A percentile compares a stretch with the other conserved stretches of the same genome.
These are phyloP conservation scores for Boeremia lycopersici DNA, from an alignment of 2,329 filamentous ascomycete genomes.

Conservation along the genomic window DNA sequence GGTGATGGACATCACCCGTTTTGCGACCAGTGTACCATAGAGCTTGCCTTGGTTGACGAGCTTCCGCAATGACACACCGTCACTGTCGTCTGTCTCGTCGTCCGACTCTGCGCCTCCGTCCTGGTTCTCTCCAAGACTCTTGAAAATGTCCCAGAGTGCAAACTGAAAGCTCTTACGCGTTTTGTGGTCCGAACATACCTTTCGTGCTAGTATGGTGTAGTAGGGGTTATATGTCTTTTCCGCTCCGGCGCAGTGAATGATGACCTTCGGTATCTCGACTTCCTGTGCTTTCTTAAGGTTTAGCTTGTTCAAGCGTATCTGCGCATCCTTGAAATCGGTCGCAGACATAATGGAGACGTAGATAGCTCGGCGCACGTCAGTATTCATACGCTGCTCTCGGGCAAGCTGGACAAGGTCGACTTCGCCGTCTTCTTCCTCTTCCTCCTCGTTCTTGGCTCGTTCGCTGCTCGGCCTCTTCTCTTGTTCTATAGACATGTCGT, in stretches of 20 bases:
- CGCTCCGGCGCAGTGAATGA: constrained; percentile 84
- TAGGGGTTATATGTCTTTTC: constrained; percentile 90
- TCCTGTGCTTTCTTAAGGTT: constrained; percentile 85
- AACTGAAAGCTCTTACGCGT: constrained; percentile 87
- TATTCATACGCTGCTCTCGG: constrained; percentile 82
- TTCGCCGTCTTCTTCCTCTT: constrained; percentile 41
- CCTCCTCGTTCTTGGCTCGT: constrained; percentile 12
- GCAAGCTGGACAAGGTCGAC: constrained; percentile 77
- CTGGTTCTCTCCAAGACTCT: constrained; percentile 79
- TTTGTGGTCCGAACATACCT: constrained; percentile 75
- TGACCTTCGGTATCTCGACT: constrained; percentile 82
- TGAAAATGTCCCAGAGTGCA: constrained; percentile 83
- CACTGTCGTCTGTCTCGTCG: constrained; percentile 59
- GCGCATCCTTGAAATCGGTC: constrained; percentile 81
- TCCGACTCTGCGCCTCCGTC: constrained; percentile 65
- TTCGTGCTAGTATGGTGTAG: constrained; percentile 83
- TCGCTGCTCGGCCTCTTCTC: constrained; percentile 33
- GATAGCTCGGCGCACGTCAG: constrained; percentile 84
- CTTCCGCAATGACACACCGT: constrained; percentile 59
- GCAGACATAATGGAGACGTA: constrained; percentile 91
- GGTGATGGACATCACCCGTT: constrained; percentile 63
- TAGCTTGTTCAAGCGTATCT: constrained; percentile 78
- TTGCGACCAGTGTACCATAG: constrained; percentile 67
- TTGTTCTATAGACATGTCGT: constrained; percentile 47
- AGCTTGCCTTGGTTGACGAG: constrained; percentile 72